Evolutionary conservation across 2,329 filamentous ascomycete genomes (phyloP).

Genomic region (Phialophora expanda): DNA sequence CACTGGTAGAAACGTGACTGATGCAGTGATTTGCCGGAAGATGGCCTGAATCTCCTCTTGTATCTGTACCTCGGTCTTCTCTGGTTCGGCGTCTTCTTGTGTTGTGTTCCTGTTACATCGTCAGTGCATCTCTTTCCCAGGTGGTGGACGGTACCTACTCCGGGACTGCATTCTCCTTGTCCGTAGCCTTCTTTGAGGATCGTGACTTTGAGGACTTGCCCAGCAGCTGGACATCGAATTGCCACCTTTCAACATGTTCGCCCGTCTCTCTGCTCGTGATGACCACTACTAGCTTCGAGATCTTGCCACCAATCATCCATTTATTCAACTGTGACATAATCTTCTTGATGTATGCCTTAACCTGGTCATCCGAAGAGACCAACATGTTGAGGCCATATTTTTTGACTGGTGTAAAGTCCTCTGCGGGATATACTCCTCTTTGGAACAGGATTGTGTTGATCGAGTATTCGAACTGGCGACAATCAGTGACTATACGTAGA

Average conservation of each 20-base stretch:
- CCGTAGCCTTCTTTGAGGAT: constrained; percentile 56
- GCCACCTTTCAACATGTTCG: constrained; percentile 95
- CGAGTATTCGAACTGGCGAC: constrained; percentile 81
- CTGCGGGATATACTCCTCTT: constrained; percentile 80
- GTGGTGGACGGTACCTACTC: constrained; percentile 51
- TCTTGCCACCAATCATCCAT: constrained; percentile 97
- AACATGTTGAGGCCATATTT: constrained; percentile 99
- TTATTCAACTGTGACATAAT: constrained; percentile 98
- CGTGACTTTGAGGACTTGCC: constrained; percentile 57
- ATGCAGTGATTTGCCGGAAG: constrained; percentile 97
- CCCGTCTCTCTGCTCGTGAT: constrained; percentile 97
- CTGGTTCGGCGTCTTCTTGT: constrained; percentile 45
- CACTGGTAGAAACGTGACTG: constrained; percentile 94
- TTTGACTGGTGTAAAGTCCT: constrained; percentile 96
- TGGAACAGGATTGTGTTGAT: constrained; percentile 99
- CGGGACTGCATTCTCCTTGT: constrained; percentile 72
- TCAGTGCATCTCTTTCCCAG: constrained; percentile 7
- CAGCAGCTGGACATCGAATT: constrained; percentile 83
- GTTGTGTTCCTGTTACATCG: constrained; percentile 41
- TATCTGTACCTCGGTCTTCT: constrained; percentile 92
- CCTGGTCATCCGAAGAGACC: constrained; percentile 94
- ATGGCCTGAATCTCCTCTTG: constrained; percentile 95
- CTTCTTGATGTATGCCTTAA: constrained; percentile 98
- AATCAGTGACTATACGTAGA: constrained; percentile 33
- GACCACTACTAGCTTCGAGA: constrained; percentile 94